Base-by-base conservation (phyloP, 768 basidiomycete species). In the Lactarius indigo region DNA sequence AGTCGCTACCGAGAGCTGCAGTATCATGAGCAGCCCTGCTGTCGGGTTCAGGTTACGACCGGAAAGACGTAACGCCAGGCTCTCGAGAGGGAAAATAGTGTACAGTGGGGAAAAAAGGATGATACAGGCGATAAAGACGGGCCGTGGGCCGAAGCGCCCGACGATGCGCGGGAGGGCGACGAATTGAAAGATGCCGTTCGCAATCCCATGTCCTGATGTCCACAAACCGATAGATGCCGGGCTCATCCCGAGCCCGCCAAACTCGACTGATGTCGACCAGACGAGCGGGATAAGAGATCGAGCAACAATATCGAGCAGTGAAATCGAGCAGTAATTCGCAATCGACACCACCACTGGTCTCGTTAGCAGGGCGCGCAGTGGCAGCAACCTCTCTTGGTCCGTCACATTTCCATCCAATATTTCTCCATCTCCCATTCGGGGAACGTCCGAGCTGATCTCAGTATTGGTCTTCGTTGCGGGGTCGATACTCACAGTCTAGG, bases 221-320 rank as follows among this genome's bases (percentile, higher is more conserved):
- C 76, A 76, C 3, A 73, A 12, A 2, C 80, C 80, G 50, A 82
- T 82, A 20, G 69, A 70, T 5, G 78, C 75, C 0, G 80, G 78
- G 1, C 74, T 71, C 37, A 78, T 68, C 10, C 75, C 74, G 8
- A 81, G 76, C 5, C 81, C 82, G 1, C 82, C 82, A 6, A 79
- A 73, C 23, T 72, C 73, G 26, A 79, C 71, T 0, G 85, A 80
- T 6, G 80, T 78, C 33, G 81, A 74, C 61, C 78, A 78, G 70
- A 85, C 80, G 42, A 85, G 73, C 1, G 85, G 84, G 1, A 77
- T 33, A 23, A 86, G 75, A 17, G 77, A 78, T 26, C 71, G 57
- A 60, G 78, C 64, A 4, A 76, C 72, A 35, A 82, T 79, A 41
- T 83, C 82, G 12, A 81, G 71, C 26, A 86, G 78, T 12, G 77